Percentiles rank a stretch among this genome's conserved stretches.
Conservation (phyloP, 352 stramenopile genomes). For the Bremia lactucae region DNA sequence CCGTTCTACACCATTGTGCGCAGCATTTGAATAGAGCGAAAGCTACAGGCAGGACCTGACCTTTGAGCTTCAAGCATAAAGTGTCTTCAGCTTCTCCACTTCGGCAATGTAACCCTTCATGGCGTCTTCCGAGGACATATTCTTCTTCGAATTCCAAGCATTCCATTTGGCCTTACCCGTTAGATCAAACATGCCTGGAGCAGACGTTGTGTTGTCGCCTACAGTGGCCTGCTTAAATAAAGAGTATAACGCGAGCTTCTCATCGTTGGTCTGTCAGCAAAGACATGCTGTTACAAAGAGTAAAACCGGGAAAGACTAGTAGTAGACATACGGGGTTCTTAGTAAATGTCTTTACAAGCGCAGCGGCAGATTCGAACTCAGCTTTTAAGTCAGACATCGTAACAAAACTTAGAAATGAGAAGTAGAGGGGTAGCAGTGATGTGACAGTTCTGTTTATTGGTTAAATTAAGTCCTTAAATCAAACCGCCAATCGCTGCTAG, state of each 20-base stretch:
- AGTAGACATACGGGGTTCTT: slow-evolving; percentile 44
- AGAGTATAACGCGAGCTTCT: slow-evolving; percentile 86
- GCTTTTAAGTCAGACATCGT: slow-evolving; percentile 78
- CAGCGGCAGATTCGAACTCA: slow-evolving; percentile 75
- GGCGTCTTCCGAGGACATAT: slow-evolving; percentile 69
- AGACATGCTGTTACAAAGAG: slow-evolving; percentile 1
- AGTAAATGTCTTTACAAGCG: slow-evolving; percentile 71
- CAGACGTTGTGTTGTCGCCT: slow-evolving; percentile 74
- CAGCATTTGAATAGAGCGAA: no score
- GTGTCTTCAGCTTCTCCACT: slow-evolving; percentile 73
- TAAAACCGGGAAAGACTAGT: not conserved
- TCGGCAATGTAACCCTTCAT: slow-evolving; percentile 84
- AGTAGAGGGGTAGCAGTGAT: no score
- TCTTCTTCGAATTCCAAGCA: slow-evolving; percentile 82
- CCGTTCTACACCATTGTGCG: no score
- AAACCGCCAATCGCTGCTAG: no score
- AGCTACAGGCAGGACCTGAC: slow-evolving; percentile 16
- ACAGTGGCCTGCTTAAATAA: slow-evolving; percentile 86
- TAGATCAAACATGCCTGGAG: slow-evolving; percentile 82
- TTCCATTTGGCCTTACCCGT: slow-evolving; percentile 85
- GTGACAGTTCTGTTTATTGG: no score
- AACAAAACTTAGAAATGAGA: no score
- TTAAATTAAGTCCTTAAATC: no score
- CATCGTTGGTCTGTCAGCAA: slow-evolving; percentile 56
- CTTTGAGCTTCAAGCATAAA: slow-evolving; percentile 54